These are phyloP conservation scores for Ampelomyces quisqualis DNA, from an alignment of 2,329 filamentous ascomycete genomes.

Conservation along the genomic window DNA sequence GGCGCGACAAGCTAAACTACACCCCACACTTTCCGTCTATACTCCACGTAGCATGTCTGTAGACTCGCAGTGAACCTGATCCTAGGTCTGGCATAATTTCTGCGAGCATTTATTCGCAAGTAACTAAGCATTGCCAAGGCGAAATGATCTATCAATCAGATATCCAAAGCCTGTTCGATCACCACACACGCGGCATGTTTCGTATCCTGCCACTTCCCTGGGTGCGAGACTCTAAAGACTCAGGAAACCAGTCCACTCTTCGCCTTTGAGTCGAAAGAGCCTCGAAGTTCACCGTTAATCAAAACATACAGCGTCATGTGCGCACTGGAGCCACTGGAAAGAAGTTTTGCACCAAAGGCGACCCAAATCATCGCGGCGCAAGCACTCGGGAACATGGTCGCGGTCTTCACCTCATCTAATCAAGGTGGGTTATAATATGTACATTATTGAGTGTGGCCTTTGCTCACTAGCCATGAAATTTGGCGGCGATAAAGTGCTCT, in stretches of 20 bases:
- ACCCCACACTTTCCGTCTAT: too few species aligned
- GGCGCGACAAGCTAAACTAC: too few species aligned
- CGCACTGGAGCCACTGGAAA: constrained; percentile 24
- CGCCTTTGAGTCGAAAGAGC: constrained; percentile 26
- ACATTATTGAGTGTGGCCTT: too few species aligned
- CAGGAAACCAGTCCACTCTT: constrained; percentile 4
- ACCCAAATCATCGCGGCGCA: too few species aligned
- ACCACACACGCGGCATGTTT: constrained; percentile 1
- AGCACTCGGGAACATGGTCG: too few species aligned
- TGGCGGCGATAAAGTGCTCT: too few species aligned
- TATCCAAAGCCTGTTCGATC: constrained; percentile 1
- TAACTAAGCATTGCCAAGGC: background rate
- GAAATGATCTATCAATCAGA: background rate
- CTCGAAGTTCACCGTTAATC: constrained; percentile 28
- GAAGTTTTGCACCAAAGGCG: too few species aligned
- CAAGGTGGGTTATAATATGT: too few species aligned
- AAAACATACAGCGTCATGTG: constrained; percentile 23
- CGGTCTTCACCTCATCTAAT: too few species aligned
- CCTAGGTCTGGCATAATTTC: background rate
- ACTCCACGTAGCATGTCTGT: too few species aligned
- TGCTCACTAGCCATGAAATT: too few species aligned
- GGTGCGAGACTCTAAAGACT: background rate
- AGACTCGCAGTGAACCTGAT: too few species aligned
- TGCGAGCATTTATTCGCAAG: background rate
- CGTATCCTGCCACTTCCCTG: constrained; percentile 3